Evolutionary conservation across 345 rosid species (phyloP).

Genomic region (Camelina sativa): DNA sequence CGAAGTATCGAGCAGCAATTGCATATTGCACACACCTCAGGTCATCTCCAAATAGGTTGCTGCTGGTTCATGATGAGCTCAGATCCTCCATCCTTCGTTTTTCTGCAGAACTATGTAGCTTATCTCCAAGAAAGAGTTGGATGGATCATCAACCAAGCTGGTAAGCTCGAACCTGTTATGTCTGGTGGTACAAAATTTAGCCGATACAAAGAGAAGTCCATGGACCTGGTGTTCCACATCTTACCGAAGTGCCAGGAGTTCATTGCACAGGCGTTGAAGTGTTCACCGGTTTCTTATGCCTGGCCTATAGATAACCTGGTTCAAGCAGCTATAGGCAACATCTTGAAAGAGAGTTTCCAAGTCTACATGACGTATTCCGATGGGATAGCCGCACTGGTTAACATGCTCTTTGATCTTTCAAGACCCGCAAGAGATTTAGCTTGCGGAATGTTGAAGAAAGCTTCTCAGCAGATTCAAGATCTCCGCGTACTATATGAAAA

Average conservation of each 20-base stretch:
- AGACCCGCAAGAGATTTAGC: constrained; percentile 66
- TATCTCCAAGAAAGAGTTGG: constrained; percentile 81
- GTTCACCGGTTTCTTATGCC: constrained; percentile 47
- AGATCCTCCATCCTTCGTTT: constrained; percentile 41
- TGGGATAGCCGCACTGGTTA: constrained; percentile 56
- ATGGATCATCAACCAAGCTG: constrained; percentile 82
- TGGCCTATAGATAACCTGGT: constrained; percentile 48
- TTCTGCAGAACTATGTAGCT: constrained; percentile 64
- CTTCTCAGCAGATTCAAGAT: constrained; percentile 57
- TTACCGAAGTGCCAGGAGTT: constrained; percentile 72
- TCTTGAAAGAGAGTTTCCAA: constrained; percentile 88
- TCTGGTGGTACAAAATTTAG: constrained; percentile 50
- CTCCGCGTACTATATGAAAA: constrained; percentile 60
- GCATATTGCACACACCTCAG: constrained; percentile 60
- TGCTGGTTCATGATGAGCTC: constrained; percentile 46
- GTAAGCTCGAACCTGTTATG: constrained; percentile 78
- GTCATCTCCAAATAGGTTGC: constrained; percentile 71
- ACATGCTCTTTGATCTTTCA: constrained; percentile 70
- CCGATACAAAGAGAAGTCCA: constrained; percentile 55
- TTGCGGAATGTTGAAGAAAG: constrained; percentile 66
- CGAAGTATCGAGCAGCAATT: constrained; percentile 69
- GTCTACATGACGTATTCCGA: constrained; percentile 61
- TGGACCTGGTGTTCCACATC: constrained; percentile 62
- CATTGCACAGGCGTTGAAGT: constrained; percentile 63
- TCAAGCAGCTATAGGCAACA: constrained; percentile 65